Base-by-base conservation (phyloP, 1,284 basidiomycete genomes). In the Tylopilus sp. region DNA sequence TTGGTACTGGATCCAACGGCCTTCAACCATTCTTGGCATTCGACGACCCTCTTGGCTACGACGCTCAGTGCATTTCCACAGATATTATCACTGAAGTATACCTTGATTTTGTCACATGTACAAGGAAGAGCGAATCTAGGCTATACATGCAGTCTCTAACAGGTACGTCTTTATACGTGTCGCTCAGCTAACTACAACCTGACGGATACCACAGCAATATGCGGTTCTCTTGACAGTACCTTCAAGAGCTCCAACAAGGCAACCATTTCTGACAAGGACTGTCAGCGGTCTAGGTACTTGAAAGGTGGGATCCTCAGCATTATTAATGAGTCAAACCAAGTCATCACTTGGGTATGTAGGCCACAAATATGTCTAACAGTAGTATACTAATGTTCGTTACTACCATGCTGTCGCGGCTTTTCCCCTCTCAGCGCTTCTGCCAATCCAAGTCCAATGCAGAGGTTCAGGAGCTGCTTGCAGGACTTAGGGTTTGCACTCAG, bases 101-200 rank as follows among this genome's bases (percentile, higher is more conserved):
- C 7, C 53, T 60, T 1, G 19, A 55, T 13, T 60, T 60, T 19
- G 29, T 36, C 3, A 8, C 13, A 5, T 2, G 19, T 7, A 22
- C 32, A 19, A 3, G 6, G 53, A 38, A 62, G 36, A 4, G 24
- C 1, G 47, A 62, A 16, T 62, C 49, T 22, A 10, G 60, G 49
- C 61, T n/a, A 1, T 62, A 62, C 32, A 61, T 62, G 19, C 32
- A 36, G n/a, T n/a, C n/a, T 3, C 36, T 62, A 16, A 61, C 39
- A 24, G 59, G 53, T 60, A 13, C 55, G 39, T 41, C 39, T 41
- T 41, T 15, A 18, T 16, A 41, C 39, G 18, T 41, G 39, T 41
- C 13, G 18, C 39, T 18, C 18, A 41, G 18, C 39, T 41, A 41
- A 41, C 39, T 18, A 41, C 18, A 41, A 41, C 39, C 39, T 41